Conservation (phyloP, 1,284 basidiomycete genomes). For the Bjerkandera adusta region DNA sequence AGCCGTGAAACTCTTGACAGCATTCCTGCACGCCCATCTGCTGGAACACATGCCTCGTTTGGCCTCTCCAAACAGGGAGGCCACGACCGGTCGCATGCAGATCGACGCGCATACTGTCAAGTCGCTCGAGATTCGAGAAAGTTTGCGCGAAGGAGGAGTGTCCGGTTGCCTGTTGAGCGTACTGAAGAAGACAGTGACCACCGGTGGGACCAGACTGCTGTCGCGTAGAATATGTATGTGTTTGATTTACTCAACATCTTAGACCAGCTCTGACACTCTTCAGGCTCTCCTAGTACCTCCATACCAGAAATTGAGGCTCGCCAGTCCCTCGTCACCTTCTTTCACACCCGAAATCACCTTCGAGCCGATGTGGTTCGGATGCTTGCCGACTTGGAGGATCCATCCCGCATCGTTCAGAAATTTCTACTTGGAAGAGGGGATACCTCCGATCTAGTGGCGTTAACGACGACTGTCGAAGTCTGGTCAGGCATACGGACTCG, state of each 20-base stretch:
- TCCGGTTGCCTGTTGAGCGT: slow-evolving; percentile 78
- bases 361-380: slow-evolving; percentile 63
- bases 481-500: slow-evolving; percentile 54
- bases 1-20: slow-evolving; percentile 68
- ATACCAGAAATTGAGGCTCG: slow-evolving; percentile 70
- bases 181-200: slow-evolving; percentile 79
- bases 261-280: neutral
- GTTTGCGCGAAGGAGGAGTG: slow-evolving; percentile 67
- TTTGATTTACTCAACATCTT: slow-evolving; percentile 6
- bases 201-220: slow-evolving; percentile 78
- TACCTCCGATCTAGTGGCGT: slow-evolving; percentile 60
- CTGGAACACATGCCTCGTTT: slow-evolving; percentile 79
- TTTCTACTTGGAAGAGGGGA: slow-evolving; percentile 74
- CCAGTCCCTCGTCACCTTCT: slow-evolving; percentile 79
- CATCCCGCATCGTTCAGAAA: slow-evolving; percentile 76
- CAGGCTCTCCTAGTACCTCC: slow-evolving; percentile 86
- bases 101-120: slow-evolving; percentile 90
- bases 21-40: slow-evolving; percentile 70
- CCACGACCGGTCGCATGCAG: slow-evolving; percentile 66
- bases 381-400: slow-evolving; percentile 68
- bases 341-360: slow-evolving; percentile 63
- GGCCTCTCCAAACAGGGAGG: slow-evolving; percentile 60
- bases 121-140: slow-evolving; percentile 85
- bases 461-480: slow-evolving; percentile 57
- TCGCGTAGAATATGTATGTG: slow-evolving; percentile 72